Base-by-base conservation (phyloP, 176 grass and related monocot genomes). In the Avena eriantha region DNA sequence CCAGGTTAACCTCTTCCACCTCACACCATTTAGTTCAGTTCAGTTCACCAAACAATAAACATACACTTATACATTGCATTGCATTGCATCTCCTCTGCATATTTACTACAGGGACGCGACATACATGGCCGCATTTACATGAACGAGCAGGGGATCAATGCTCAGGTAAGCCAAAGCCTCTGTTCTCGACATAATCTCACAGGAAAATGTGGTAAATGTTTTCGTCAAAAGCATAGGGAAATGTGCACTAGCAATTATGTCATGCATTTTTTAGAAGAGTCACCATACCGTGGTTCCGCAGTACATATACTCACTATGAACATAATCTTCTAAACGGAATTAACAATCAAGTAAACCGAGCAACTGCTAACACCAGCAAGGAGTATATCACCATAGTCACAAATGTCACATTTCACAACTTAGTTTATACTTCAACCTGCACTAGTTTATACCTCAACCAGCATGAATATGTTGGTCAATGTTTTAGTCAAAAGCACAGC, bases 71-170 rank as follows among this genome's bases (percentile, higher is more conserved):
- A 35, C 64, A 19, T 78, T 77, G 21, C 36, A 19, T 78, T 77
- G 21, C 36, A 64, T 77, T 73, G 70, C 70, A 73, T 70, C 35
- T 69, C 33, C 66, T 65, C 12, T 56, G 74, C 57, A 56, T 64
- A 82, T 82, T 23, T 67, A 43, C 41, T 49, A 18, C 79, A 98
- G 96, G 96, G 79, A 72, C 84, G 74, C 35, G 79, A 98, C 75
- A 89, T 98, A 73, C 88, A 89, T 81, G 96, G 93, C 17, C 96
- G 96, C 47, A 98, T 98, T 83, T 98, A 98, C 81, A 86, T 98
- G 85, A 98, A 90, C 72, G 83, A 98, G 76, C 93, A 98, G 90
- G 96, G 96, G 24, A 94, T 98, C 69, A 98, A 98, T 90, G 93
- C 96, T 43, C 96, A 98, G 88, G 93, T 98, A 80, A 67, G 31